A percentile compares a stretch with the other conserved stretches of the same genome.
Evolutionary conservation across 306 rosid species (phyloP).

Genomic region (Abrus pulchellus): DNA sequence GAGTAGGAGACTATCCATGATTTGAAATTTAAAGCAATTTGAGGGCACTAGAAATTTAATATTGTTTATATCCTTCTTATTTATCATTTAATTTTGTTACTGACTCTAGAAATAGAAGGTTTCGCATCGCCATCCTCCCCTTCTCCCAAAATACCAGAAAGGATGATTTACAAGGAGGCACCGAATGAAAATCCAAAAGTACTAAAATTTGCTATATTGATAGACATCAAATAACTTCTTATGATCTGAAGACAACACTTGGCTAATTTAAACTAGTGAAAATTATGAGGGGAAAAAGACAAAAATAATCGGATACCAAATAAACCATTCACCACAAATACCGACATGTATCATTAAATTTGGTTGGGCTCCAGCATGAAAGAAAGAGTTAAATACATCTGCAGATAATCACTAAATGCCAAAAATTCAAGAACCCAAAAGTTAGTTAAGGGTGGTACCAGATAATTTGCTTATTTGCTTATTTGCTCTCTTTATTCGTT

Average conservation of each 20-base stretch:
- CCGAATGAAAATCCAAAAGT: slow-evolving; percentile 10
- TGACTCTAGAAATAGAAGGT: background rate
- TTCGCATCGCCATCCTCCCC: background rate
- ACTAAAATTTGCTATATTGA: background rate
- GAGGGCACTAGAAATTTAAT: slow-evolving; percentile 12
- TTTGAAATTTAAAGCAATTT: background rate
- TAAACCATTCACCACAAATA: slow-evolving; percentile 14
- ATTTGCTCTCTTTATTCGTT: background rate
- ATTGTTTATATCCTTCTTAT: background rate
- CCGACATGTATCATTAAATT: background rate
- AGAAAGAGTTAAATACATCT: slow-evolving; percentile 4
- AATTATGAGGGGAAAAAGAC: background rate
- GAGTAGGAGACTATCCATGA: background rate
- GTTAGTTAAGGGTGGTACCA: background rate
- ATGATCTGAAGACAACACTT: background rate
- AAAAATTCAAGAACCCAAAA: background rate
- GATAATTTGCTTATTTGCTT: background rate
- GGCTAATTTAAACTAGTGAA: background rate
- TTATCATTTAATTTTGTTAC: background rate
- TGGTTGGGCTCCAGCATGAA: background rate
- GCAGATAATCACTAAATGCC: background rate
- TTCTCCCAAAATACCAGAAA: slow-evolving; percentile 1
- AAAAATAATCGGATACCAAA: background rate
- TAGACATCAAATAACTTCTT: background rate
- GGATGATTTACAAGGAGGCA: background rate